Evolutionary conservation across 2,329 filamentous ascomycete species (phyloP).

Genomic region (Metarhizium guizhouense): DNA sequence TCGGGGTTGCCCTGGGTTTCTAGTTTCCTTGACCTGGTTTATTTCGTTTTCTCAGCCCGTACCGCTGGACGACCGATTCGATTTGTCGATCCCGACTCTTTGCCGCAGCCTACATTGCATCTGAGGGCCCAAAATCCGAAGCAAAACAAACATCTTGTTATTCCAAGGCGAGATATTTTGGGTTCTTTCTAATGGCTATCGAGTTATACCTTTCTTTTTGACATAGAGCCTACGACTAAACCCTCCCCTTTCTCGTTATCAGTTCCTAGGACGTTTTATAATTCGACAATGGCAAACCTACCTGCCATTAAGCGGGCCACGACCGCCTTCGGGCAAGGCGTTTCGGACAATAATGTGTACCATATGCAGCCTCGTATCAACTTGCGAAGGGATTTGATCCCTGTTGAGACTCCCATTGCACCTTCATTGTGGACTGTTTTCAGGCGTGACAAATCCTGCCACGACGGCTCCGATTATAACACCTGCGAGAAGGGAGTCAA

Average conservation of each 20-base stretch:
- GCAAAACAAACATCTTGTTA: not conserved
- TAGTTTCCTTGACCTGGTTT: not conserved
- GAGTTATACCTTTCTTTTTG: constrained; percentile 5
- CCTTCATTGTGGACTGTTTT: constrained; percentile 9
- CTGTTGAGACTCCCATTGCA: not conserved
- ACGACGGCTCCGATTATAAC: constrained; percentile 17
- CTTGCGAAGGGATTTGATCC: constrained; percentile 10
- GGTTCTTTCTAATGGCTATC: constrained; percentile 14
- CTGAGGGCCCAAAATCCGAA: not conserved
- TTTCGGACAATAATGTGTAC: constrained; percentile 10
- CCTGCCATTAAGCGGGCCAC: not conserved
- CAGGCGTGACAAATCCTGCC: constrained; percentile 5
- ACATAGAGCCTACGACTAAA: not conserved
- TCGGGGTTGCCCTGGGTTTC: not conserved
- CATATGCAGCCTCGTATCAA: constrained; percentile 19
- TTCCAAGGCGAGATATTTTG: not conserved
- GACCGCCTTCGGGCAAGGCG: constrained; percentile 9
- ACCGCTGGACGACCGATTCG: not conserved
- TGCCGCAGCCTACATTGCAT: not conserved
- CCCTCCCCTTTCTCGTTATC: not conserved
- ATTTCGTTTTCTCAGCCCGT: not conserved
- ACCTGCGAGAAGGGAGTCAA: constrained; percentile 53
- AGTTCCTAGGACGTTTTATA: constrained; percentile 5
- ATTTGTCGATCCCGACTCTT: not conserved
- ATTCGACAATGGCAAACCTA: constrained; percentile 4